Percentiles rank a stretch among this genome's conserved stretches.
Evolutionary conservation across 2,329 filamentous ascomycete genomes (phyloP).

Genomic region (Penicillium sp.): DNA sequence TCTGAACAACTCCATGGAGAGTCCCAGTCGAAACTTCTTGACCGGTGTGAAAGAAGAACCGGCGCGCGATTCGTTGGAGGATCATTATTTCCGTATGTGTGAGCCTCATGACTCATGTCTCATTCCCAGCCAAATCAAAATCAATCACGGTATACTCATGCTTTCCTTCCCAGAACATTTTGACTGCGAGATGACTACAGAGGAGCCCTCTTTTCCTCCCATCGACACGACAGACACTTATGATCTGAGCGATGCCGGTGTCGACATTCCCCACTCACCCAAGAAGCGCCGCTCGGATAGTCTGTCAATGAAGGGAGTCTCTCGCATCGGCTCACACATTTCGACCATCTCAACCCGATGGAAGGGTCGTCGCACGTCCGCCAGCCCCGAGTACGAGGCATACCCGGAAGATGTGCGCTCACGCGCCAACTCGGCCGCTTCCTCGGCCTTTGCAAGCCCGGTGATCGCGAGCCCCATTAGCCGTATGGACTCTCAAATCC

Average conservation of each 20-base stretch:
- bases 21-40: conserved; percentile 57
- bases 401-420: conserved; percentile 34
- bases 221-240: conserved; percentile 35
- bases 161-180: conserved; percentile 40
- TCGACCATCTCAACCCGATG: conserved; percentile 62
- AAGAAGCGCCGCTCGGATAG: conserved; percentile 51
- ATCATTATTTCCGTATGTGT: conserved; percentile 70
- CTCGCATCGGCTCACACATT: conserved; percentile 62
- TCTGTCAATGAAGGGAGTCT: conserved; percentile 45
- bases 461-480: conserved; percentile 29
- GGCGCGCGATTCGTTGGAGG: conserved; percentile 56
- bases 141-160: too few relatives aligned
- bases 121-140: too few relatives aligned
- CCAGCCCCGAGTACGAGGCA: conserved; percentile 27
- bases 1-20: conserved; percentile 46
- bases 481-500: conserved; percentile 47
- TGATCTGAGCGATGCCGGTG: conserved; percentile 58
- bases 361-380: conserved; percentile 37
- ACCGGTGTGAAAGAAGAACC: conserved; percentile 77
- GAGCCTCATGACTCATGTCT: too few relatives aligned
- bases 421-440: conserved; percentile 39
- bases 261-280: conserved; percentile 51
- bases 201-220: conserved; percentile 29
- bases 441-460: conserved; percentile 37
- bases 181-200: conserved; percentile 28